Conservation (phyloP, 2,329 filamentous ascomycete species). For the Colletotrichum magnum region DNA sequence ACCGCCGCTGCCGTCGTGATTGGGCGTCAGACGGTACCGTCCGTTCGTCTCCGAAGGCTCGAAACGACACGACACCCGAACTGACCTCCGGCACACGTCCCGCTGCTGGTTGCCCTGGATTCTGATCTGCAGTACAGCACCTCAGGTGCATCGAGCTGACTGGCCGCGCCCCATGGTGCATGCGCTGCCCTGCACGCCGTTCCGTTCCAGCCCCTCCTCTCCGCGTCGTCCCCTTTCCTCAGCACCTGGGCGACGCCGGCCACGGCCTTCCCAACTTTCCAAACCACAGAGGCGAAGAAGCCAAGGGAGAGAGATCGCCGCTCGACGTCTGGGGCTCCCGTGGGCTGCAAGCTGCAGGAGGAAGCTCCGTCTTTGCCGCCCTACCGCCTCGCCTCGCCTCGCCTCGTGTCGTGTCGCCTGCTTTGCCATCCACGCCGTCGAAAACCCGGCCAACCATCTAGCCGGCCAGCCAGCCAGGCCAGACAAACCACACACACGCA, state of each 20-base stretch:
- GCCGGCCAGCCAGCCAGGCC: too few relatives aligned
- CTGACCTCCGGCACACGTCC: too few relatives aligned
- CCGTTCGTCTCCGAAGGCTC: not conserved
- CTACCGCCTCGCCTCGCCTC: conserved; percentile 9
- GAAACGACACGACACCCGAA: conserved; percentile 18
- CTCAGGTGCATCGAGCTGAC: conserved; percentile 27
- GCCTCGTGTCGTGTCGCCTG: not conserved
- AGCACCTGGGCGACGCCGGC: not conserved
- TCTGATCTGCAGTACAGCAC: conserved; percentile 27
- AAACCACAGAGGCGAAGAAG: not conserved
- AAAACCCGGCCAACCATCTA: not conserved
- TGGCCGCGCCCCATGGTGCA: conserved; percentile 19
- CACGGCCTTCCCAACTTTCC: not conserved
- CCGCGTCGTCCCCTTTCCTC: not conserved
- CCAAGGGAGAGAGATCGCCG: conserved; percentile 18
- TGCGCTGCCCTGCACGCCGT: not conserved
- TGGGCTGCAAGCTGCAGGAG: conserved; percentile 25
- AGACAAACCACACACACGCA: too few relatives aligned
- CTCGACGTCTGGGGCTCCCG: not conserved
- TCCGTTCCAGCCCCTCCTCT: conserved; percentile 11
- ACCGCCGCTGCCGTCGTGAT: conserved; percentile 29
- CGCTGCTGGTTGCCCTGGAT: conserved; percentile 7
- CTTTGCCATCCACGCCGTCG: not conserved
- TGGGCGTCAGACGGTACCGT: conserved; percentile 22
- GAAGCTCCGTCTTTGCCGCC: conserved; percentile 5